Evolutionary conservation across 495 filamentous ascomycete species (phyloP).

Genomic region (Lindgomyces ingoldianus): DNA sequence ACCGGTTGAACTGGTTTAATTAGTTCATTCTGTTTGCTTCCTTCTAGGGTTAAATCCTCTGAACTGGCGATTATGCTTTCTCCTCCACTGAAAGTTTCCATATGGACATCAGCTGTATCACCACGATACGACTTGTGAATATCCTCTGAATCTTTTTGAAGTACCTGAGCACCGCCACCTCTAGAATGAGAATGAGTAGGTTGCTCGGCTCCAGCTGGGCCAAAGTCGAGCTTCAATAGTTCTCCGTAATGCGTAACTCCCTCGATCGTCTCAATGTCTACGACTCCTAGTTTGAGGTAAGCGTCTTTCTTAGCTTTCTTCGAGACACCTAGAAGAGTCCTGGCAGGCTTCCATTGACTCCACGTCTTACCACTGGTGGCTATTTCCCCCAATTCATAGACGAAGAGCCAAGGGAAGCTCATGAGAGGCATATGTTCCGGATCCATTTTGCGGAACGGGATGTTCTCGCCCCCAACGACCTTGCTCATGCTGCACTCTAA

Average conservation of each 20-base stretch:
- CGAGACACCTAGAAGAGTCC: not conserved
- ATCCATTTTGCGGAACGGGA: constrained; percentile 44
- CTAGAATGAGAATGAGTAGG: no score
- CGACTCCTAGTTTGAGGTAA: not conserved
- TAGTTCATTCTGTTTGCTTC: no score
- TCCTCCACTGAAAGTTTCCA: no score
- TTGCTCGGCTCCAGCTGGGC: no score
- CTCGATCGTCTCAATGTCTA: constrained; percentile 29
- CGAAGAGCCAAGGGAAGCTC: constrained; percentile 92
- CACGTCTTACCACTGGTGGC: constrained; percentile 45
- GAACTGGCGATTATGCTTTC: no score
- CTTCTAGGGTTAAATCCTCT: no score
- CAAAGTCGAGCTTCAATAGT: constrained; percentile 40
- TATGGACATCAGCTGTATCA: no score
- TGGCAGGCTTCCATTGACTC: not conserved
- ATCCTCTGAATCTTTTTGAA: no score
- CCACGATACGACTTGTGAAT: no score
- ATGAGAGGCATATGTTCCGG: constrained; percentile 70
- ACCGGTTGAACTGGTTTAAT: no score
- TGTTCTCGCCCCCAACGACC: constrained; percentile 43
- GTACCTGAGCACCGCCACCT: no score
- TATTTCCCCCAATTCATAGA: constrained; percentile 69
- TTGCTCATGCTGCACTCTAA: constrained; percentile 45
- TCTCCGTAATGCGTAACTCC: constrained; percentile 46
- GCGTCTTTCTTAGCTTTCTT: constrained; percentile 10